phyloP scores from a whole-genome alignment of 305 asterid species.

The Solanum chacoense region DNA sequence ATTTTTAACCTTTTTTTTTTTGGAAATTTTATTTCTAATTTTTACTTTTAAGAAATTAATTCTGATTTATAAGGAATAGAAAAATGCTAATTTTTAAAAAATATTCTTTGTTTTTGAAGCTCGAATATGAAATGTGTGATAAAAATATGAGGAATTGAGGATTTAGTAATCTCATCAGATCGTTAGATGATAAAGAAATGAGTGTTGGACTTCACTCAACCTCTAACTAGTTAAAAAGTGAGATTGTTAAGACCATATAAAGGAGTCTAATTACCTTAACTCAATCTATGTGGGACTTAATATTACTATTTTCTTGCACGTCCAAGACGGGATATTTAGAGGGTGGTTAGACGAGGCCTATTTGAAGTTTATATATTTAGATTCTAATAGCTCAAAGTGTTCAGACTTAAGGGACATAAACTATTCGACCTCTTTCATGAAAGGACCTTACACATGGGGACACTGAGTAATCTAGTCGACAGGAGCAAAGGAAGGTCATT shows the following conservation, averaged over 20 bases:
- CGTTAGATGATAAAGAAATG: neutral
- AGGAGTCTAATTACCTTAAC: neutral
- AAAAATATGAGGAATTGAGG: neutral
- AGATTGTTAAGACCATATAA: neutral
- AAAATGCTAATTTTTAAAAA: neutral
- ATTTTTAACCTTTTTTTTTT: no score
- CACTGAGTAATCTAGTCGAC: neutral
- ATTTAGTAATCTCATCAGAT: neutral
- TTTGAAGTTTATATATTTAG: neutral
- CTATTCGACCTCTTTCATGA: neutral
- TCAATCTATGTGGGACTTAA: neutral
- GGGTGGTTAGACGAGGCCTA: neutral
- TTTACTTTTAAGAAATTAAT: neutral
- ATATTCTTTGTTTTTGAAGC: neutral
- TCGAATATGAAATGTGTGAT: neutral
- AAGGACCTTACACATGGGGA: neutral
- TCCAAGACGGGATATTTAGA: neutral
- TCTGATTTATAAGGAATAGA: neutral
- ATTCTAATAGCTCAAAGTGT: neutral
- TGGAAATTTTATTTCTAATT: neutral
- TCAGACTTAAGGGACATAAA: neutral
- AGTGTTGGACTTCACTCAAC: neutral
- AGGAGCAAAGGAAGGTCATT: neutral
- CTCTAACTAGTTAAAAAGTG: no score
- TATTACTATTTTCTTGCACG: neutral